Percentiles rank a stretch among this genome's conserved stretches.
Evolutionary conservation across 495 filamentous ascomycete species (phyloP).

Genomic region (Choiromyces venosus): DNA sequence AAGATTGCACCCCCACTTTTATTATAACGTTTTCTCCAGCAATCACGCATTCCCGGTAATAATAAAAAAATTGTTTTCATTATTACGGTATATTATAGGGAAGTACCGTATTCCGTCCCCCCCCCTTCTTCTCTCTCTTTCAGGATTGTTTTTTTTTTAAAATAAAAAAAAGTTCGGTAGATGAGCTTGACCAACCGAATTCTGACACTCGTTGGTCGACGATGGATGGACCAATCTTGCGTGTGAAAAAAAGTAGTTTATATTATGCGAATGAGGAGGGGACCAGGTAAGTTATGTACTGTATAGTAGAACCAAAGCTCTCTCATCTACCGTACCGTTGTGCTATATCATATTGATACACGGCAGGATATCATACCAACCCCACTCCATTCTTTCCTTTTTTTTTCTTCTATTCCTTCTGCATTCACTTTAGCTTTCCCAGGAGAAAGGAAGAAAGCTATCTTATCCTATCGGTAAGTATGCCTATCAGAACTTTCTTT

Average conservation of each 20-base stretch:
- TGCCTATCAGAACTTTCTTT: neutral
- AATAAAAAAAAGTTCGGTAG: neutral
- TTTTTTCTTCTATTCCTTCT: neutral
- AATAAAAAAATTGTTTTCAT: too few species aligned
- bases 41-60: slow-evolving; percentile 2
- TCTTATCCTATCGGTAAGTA: neutral
- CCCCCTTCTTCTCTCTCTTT: neutral
- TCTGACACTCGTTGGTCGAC: neutral
- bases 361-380: neutral
- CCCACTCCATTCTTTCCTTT: neutral
- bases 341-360: neutral
- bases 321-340: neutral
- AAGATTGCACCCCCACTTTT: slow-evolving; percentile 1
- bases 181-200: neutral
- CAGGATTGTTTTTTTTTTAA: too few species aligned
- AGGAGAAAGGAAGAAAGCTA: neutral
- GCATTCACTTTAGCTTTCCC: neutral
- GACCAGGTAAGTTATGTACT: neutral
- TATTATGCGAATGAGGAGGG: neutral
- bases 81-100: neutral
- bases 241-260: neutral
- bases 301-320: too few species aligned
- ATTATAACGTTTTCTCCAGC: neutral
- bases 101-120: neutral
- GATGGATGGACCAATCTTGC: neutral